phyloP scores from a whole-genome alignment of 495 filamentous ascomycete genomes.

The Peziza echinospora region DNA sequence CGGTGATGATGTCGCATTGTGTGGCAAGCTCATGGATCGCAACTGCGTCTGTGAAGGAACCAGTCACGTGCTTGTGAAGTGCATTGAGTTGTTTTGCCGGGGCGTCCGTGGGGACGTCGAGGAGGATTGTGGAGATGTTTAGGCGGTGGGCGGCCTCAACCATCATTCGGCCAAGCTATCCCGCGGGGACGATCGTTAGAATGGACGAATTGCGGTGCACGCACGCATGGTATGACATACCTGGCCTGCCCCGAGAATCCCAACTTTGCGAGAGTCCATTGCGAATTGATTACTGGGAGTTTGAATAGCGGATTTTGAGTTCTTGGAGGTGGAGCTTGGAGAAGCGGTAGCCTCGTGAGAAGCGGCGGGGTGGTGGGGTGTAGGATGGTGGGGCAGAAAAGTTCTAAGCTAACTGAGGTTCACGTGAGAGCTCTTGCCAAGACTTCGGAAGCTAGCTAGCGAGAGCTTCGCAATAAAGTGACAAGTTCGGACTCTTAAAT shows the following conservation, averaged over 20 bases:
- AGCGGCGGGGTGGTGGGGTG: too few relatives aligned
- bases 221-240: slow-evolving; percentile 2
- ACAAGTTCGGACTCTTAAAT: too few relatives aligned
- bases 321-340: background rate
- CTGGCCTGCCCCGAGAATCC: slow-evolving; percentile 58
- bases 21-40: slow-evolving; percentile 52
- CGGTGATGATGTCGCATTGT: slow-evolving; percentile 63
- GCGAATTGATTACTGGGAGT: too few relatives aligned
- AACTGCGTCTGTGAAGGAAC: slow-evolving; percentile 42
- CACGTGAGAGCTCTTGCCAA: too few relatives aligned
- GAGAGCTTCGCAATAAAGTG: too few relatives aligned
- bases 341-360: too few relatives aligned
- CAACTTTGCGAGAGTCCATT: slow-evolving; percentile 27
- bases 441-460: too few relatives aligned
- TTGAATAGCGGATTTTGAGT: background rate
- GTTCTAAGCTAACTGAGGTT: too few relatives aligned
- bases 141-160: slow-evolving; percentile 72
- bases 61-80: slow-evolving; percentile 48
- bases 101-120: slow-evolving; percentile 48
- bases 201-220: background rate
- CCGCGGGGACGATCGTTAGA: background rate
- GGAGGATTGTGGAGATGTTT: slow-evolving; percentile 56
- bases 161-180: slow-evolving; percentile 75
- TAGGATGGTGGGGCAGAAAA: too few relatives aligned
- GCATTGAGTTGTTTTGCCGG: slow-evolving; percentile 84